These are phyloP conservation scores for Daldinia vernicosa DNA, from an alignment of 495 filamentous ascomycete genomes.

Conservation along the genomic window DNA sequence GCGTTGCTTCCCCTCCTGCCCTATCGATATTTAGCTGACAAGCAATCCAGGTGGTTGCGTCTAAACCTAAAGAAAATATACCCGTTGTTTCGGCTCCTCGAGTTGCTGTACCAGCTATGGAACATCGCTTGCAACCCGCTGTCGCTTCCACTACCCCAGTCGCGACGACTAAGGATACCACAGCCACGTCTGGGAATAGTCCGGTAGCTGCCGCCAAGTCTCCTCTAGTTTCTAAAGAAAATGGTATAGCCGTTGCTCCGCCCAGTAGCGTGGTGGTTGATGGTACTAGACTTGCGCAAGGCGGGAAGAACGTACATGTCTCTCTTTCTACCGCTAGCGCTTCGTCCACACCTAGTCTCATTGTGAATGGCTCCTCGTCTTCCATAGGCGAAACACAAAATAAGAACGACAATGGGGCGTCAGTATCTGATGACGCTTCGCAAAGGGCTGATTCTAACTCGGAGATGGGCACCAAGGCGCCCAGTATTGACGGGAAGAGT, in stretches of 20 bases:
- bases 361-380: slow-evolving; percentile 60
- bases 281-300: slow-evolving; percentile 48
- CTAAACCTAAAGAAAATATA: slow-evolving; percentile 57
- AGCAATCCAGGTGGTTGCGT: slow-evolving; percentile 61
- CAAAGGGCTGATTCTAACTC: slow-evolving; percentile 71
- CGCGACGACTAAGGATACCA: slow-evolving; percentile 21
- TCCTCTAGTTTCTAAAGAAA: slow-evolving; percentile 31
- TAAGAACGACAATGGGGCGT: slow-evolving; percentile 51
- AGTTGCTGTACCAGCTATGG: slow-evolving; percentile 44
- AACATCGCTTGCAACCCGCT: slow-evolving; percentile 39
- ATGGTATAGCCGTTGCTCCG: slow-evolving; percentile 19
- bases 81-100: slow-evolving; percentile 45
- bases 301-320: slow-evolving; percentile 51
- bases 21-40: slow-evolving; percentile 12
- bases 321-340: slow-evolving; percentile 29
- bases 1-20: not conserved
- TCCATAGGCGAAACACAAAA: slow-evolving; percentile 44
- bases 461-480: slow-evolving; percentile 80
- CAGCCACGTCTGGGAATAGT: slow-evolving; percentile 22
- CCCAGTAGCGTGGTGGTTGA: slow-evolving; percentile 12
- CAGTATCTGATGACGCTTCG: slow-evolving; percentile 58
- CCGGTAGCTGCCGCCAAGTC: slow-evolving; percentile 32
- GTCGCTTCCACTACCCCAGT: slow-evolving; percentile 14
- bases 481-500: slow-evolving; percentile 90
- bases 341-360: slow-evolving; percentile 55